Base-by-base conservation (phyloP, 768 basidiomycete species). In the Pleurotus pulmonarius region DNA sequence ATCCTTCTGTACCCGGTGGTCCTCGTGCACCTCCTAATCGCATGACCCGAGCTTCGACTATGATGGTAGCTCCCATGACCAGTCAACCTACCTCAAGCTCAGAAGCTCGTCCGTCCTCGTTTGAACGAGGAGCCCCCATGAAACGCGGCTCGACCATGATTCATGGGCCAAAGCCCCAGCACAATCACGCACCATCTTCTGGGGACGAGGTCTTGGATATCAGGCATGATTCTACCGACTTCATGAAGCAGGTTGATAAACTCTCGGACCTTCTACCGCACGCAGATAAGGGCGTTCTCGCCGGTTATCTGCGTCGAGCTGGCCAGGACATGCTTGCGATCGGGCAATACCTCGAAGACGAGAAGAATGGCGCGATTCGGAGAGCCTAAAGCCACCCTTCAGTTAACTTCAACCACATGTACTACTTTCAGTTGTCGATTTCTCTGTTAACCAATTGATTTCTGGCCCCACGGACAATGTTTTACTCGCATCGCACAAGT, bases 261-360 rank as follows among this genome's bases (percentile, higher is more conserved):
- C 81, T 93, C 46, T 75, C 77, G 1, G 83, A 83, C 58, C 71
- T 92, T 40, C 72, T 92, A 29, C 91, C 91, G 13, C 83, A 87
- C 61, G 91, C 87, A 34, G 83, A 92, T 60, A 78, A 82, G 45
- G 72, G 69, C 18, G 71, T 90, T 1, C 78, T 93, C 6, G 85
- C 85, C 39, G 80, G 83, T 12, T 93, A 93, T 68, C 69, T 93
- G 58, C 81, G 82, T 25, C 79, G 87, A 8, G 76, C 89, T 8
- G 91, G 91, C 18, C 83, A 89, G 65, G 90, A 91, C 68, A 87
- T 92, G 43, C 73, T 90, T 43, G 91, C 91, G n/a, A 90, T 93
- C 62, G 89, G 89, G 13, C 87, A 90, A 65, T 93, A 90, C 67
- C 74, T 93, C 9, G 90, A 91, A 60, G 91, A 93, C 60, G 88